A percentile compares a stretch with the other conserved stretches of the same genome.
phyloP scores from a whole-genome alignment of 2,329 filamentous ascomycete genomes.

The Phaeosphaeriaceae sp. region DNA sequence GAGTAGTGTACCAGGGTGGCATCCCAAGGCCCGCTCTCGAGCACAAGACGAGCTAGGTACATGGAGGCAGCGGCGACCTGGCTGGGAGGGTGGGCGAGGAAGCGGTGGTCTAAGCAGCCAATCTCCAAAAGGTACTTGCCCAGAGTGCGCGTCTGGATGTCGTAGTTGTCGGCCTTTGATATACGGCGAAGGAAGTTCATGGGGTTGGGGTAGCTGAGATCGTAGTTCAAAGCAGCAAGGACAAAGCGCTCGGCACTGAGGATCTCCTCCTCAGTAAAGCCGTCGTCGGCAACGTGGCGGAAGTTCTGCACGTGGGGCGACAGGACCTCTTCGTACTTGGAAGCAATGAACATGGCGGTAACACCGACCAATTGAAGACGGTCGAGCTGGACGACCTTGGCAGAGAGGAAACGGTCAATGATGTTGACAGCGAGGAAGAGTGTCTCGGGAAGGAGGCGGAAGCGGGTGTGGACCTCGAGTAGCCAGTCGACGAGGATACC shows the following conservation, averaged over 20 bases:
- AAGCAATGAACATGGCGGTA: constrained; percentile 99
- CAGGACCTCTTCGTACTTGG: constrained; percentile 98
- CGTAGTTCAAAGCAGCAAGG: constrained; percentile 89
- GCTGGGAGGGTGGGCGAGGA: constrained; percentile 88
- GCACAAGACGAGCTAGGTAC: constrained; percentile 90
- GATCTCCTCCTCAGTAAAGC: constrained; percentile 94
- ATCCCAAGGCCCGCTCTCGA: constrained; percentile 93
- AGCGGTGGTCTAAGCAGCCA: constrained; percentile 91
- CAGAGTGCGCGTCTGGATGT: constrained; percentile 95
- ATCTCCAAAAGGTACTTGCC: constrained; percentile 99
- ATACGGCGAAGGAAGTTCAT: constrained; percentile 99
- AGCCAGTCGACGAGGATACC: constrained; percentile 98
- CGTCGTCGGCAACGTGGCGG: constrained; percentile 94
- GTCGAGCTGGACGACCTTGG: constrained; percentile 94
- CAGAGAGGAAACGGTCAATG: constrained; percentile 95
- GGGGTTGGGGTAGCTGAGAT: constrained; percentile 97
- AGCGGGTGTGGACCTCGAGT: constrained; percentile 96
- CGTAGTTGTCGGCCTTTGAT: constrained; percentile 99
- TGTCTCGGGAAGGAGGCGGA: constrained; percentile 93
- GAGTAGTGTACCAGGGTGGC: constrained; percentile 87
- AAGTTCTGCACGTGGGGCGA: constrained; percentile 98
- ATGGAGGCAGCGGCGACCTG: constrained; percentile 91
- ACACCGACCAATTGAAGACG: constrained; percentile 96
- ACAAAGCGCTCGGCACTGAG: constrained; percentile 96
- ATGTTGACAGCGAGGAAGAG: constrained; percentile 97